Evolutionary conservation across 140 eudicot species (phyloP).

Genomic region (Senecio squalidus): DNA sequence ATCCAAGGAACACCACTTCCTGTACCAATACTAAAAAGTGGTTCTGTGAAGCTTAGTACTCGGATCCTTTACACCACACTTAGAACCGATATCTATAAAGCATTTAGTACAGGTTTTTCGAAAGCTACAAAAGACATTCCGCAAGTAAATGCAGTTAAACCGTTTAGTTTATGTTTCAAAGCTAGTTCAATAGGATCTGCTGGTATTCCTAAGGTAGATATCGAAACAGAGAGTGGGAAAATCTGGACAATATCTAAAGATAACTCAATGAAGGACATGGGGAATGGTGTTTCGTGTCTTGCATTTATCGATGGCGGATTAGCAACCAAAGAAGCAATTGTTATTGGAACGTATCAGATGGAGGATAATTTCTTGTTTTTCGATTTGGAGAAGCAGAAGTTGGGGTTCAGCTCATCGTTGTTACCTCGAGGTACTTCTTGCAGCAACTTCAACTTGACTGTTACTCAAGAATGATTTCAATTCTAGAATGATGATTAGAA

Average conservation of each 20-base stretch:
- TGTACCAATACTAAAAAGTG: neutral
- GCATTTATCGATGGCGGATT: conserved; percentile 42
- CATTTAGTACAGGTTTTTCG: conserved; percentile 13
- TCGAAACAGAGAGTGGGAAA: conserved; percentile 26
- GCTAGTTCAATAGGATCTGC: conserved; percentile 18
- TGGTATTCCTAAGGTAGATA: conserved; percentile 30
- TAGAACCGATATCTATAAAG: conserved; percentile 26
- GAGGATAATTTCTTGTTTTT: conserved; percentile 28
- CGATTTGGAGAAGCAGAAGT: conserved; percentile 20
- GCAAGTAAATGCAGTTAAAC: conserved; percentile 19
- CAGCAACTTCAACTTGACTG: conserved; percentile 28
- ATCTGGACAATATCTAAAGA: conserved; percentile 37
- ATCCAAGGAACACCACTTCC: neutral
- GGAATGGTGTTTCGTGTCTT: conserved; percentile 29
- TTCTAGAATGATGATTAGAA: neutral
- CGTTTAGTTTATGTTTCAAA: conserved; percentile 30
- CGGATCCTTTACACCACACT: conserved; percentile 32
- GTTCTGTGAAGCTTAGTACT: conserved; percentile 27
- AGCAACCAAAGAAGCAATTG: conserved; percentile 17
- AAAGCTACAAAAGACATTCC: conserved; percentile 26
- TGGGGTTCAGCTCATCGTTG: conserved; percentile 44
- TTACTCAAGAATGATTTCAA: neutral
- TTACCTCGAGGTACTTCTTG: conserved; percentile 26
- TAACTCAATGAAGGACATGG: conserved; percentile 36
- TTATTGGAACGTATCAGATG: conserved; percentile 38